phyloP scores from a whole-genome alignment of 306 rosid genomes.

The Pyrus communis region DNA sequence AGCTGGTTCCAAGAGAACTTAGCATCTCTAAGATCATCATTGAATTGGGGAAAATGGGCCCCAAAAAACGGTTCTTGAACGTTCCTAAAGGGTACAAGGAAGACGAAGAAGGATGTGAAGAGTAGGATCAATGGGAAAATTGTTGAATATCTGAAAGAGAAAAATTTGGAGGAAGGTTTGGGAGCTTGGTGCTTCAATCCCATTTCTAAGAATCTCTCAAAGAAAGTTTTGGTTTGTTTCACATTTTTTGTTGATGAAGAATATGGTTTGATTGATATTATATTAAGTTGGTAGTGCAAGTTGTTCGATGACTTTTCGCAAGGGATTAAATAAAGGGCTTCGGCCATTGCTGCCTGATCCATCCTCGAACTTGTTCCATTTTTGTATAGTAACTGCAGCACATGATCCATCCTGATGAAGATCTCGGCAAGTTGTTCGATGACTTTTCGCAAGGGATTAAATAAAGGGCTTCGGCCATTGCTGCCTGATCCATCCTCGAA shows the following conservation, averaged over 20 bases:
- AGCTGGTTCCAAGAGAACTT: constrained; percentile 26
- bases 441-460: too few species aligned
- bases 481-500: too few species aligned
- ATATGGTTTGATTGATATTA: background rate
- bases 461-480: too few species aligned
- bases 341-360: background rate
- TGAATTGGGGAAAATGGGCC: background rate
- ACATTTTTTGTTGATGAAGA: background rate
- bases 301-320: background rate
- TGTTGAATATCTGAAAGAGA: background rate
- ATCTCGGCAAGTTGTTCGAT: too few species aligned
- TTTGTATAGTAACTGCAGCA: background rate
- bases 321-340: background rate
- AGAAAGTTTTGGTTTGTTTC: background rate
- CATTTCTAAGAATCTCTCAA: background rate
- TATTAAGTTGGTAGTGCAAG: background rate
- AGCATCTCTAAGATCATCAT: constrained; percentile 24
- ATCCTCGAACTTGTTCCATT: background rate
- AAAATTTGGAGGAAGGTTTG: constrained; percentile 9
- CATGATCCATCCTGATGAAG: background rate
- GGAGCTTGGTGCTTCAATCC: constrained; percentile 8
- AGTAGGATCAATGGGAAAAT: constrained; percentile 3
- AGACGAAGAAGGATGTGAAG: constrained; percentile 11
- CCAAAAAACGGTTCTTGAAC: background rate
- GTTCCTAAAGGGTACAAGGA: constrained; percentile 4